Evolutionary conservation across 148 eudicot species (phyloP).

Genomic region (Heliosperma pusillum): DNA sequence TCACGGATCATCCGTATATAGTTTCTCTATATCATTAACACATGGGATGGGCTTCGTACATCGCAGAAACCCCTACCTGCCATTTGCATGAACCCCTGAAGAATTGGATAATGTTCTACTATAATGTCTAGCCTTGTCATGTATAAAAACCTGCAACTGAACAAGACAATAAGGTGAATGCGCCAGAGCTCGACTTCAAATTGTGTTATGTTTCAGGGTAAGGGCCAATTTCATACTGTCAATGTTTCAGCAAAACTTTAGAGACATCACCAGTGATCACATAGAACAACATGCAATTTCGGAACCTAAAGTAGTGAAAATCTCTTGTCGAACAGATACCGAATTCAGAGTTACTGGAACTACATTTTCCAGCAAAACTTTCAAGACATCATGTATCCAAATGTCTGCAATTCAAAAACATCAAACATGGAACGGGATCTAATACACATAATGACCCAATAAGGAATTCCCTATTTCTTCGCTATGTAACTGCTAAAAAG

Average conservation of each 20-base stretch:
- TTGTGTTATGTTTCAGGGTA: no score
- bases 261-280: constrained; percentile 52
- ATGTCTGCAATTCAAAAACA: background rate
- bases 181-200: background rate
- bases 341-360: background rate
- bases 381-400: background rate
- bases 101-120: no score
- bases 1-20: background rate
- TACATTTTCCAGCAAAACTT: background rate
- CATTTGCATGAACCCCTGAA: no score
- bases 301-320: background rate
- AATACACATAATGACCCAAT: background rate
- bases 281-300: constrained; percentile 15
- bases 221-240: no score
- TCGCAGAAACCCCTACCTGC: no score
- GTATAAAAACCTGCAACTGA: background rate
- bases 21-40: background rate
- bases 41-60: constrained; percentile 41
- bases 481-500: constrained; percentile 1
- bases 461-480: constrained; percentile 8
- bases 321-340: background rate
- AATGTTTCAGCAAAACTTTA: no score
- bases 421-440: constrained; percentile 1
- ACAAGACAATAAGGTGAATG: constrained; percentile 35
- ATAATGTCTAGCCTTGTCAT: background rate